Conservation (phyloP, 2,329 filamentous ascomycete genomes). For the Hymenoscyphus scutula region DNA sequence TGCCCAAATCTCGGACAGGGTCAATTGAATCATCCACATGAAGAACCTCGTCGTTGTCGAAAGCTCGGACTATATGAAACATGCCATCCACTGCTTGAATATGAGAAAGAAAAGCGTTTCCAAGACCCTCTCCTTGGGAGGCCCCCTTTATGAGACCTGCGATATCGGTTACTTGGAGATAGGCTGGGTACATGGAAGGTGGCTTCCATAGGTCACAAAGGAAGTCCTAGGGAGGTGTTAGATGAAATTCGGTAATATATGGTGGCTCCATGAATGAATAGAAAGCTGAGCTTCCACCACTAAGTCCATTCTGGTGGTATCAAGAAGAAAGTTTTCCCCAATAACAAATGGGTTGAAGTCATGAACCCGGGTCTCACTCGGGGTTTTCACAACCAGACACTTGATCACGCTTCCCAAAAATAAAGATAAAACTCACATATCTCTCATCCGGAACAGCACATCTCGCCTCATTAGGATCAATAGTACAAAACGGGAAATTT, state of each 20-base stretch:
- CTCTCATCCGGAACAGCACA: constrained; percentile 45
- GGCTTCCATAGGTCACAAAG: constrained; percentile 47
- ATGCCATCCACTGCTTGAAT: constrained; percentile 48
- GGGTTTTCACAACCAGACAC: not conserved
- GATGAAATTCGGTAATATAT: not conserved
- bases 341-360: too few species aligned
- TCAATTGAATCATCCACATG: constrained; percentile 48
- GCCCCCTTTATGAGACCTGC: constrained; percentile 46
- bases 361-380: too few species aligned
- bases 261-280: not conserved
- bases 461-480: constrained; percentile 47
- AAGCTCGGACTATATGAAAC: constrained; percentile 46
- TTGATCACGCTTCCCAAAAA: not conserved
- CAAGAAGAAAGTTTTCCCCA: too few species aligned
- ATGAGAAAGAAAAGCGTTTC: constrained; percentile 46
- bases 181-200: constrained; percentile 44
- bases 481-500: constrained; percentile 48
- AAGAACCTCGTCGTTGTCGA: constrained; percentile 46
- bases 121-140: constrained; percentile 44
- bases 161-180: constrained; percentile 46
- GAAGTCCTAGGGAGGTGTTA: constrained; percentile 39
- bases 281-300: not conserved
- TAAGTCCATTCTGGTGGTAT: not conserved
- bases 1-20: constrained; percentile 43
- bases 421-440: constrained; percentile 39